A percentile compares a stretch with the other conserved stretches of the same genome.
Conservation (phyloP, 257 asterid species). For the Buddleja alternifolia region DNA sequence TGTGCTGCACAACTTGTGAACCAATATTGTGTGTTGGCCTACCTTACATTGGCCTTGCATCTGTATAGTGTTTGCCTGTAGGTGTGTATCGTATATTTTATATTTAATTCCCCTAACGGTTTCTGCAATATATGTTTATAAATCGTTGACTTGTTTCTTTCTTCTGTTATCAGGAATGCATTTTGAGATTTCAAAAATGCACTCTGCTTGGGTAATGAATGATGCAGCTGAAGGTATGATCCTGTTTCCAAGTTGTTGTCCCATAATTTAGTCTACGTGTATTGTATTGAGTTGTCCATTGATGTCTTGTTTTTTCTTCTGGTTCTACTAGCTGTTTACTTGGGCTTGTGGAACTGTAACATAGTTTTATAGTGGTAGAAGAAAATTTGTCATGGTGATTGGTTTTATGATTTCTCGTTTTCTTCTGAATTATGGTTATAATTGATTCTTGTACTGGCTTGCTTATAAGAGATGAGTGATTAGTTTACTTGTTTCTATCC, state of each 20-base stretch:
- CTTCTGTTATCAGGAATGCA: constrained; percentile 43
- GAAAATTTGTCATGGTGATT: constrained; percentile 26
- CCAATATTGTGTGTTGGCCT: constrained; percentile 33
- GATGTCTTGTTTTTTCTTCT: constrained; percentile 31
- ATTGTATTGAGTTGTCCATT: constrained; percentile 36
- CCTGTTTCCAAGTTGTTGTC: constrained; percentile 28
- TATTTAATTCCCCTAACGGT: not conserved
- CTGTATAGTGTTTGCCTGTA: constrained; percentile 37
- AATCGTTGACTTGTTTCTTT: constrained; percentile 29
- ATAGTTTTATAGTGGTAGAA: constrained; percentile 28
- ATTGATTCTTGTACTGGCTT: constrained; percentile 38
- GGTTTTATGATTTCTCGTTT: constrained; percentile 25
- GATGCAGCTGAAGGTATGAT: constrained; percentile 48
- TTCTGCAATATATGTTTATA: constrained; percentile 13
- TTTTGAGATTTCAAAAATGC: constrained; percentile 22
- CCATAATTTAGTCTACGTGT: constrained; percentile 30
- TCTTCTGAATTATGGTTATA: constrained; percentile 15
- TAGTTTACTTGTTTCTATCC: constrained; percentile 11
- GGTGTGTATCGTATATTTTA: constrained; percentile 32
- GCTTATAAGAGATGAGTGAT: constrained; percentile 30
- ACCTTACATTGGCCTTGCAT: constrained; percentile 36
- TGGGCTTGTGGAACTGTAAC: constrained; percentile 35
- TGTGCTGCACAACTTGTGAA: constrained; percentile 33
- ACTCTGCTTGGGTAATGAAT: constrained; percentile 35
- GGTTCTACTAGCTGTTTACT: constrained; percentile 26